Conservation (phyloP, 2,329 filamentous ascomycete genomes). For the Lecanicillium sp. region DNA sequence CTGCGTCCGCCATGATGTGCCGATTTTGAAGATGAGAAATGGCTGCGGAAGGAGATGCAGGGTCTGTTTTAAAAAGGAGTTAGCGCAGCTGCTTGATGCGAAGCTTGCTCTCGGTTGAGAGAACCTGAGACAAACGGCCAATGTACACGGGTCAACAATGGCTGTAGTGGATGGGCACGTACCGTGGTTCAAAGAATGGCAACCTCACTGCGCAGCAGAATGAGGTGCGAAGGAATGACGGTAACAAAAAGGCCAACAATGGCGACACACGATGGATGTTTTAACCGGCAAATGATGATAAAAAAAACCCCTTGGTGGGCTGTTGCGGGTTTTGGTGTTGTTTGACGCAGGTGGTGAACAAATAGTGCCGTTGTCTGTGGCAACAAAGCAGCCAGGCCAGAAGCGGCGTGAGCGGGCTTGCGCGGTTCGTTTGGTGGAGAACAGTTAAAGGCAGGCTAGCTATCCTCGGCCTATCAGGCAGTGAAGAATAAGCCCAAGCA, state of each 20-base stretch:
- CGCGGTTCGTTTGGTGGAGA: no score
- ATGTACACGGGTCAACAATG: slow-evolving; percentile 10
- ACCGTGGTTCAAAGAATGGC: neutral
- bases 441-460: no score
- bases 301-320: neutral
- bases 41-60: no score
- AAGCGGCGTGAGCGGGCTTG: no score
- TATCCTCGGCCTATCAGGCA: no score
- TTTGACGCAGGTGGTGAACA: slow-evolving; percentile 17
- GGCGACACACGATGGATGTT: neutral
- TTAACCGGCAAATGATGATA: neutral
- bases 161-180: neutral
- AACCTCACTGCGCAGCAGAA: slow-evolving; percentile 3
- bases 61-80: neutral
- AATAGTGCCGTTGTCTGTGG: slow-evolving; percentile 34
- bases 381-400: no score
- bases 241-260: neutral
- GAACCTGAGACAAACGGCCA: slow-evolving; percentile 12
- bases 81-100: slow-evolving; percentile 1
- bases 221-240: slow-evolving; percentile 1
- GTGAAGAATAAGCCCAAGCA: no score
- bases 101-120: neutral
- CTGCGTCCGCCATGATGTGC: slow-evolving; percentile 56
- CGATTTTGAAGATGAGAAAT: no score
- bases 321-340: slow-evolving; percentile 6